phyloP scores from a whole-genome alignment of 371 early-diverging fungal species.

The Apophysomyces ossiformis region DNA sequence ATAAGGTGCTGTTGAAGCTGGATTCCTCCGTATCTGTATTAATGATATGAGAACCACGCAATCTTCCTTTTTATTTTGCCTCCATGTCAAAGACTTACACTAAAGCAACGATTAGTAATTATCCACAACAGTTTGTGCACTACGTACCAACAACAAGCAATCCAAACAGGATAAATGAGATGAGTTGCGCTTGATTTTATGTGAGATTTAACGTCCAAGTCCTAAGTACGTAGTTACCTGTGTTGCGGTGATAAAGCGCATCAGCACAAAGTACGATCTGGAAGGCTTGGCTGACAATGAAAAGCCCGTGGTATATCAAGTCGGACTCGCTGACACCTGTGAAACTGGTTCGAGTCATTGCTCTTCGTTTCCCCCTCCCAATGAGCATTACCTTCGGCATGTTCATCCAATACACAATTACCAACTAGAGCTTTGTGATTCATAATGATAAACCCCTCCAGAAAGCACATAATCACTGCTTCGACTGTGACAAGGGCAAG shows the following conservation, averaged over 20 bases:
- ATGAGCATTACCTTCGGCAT: conserved; percentile 23
- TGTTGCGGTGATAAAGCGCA: conserved; percentile 52
- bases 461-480: conserved; percentile 42
- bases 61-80: neutral
- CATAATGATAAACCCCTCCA: conserved; percentile 50
- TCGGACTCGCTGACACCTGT: conserved; percentile 58
- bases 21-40: conserved; percentile 49
- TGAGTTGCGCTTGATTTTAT: conserved; percentile 39
- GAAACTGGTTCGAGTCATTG: neutral
- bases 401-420: conserved; percentile 35
- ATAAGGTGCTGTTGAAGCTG: conserved; percentile 58
- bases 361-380: neutral
- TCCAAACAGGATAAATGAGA: conserved; percentile 46
- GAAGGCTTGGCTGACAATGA: conserved; percentile 53
- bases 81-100: conserved; percentile 13
- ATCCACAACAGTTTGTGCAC: neutral
- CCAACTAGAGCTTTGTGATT: conserved; percentile 44
- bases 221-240: conserved; percentile 28
- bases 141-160: conserved; percentile 48
- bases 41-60: neutral
- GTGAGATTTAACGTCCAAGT: neutral
- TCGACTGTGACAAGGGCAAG: conserved; percentile 39
- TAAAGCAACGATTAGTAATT: neutral
- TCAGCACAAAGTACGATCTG: conserved; percentile 52
- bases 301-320: conserved; percentile 54